Conservation (phyloP, 345 rosid genomes). For the Rhodomyrtus tomentosa region DNA sequence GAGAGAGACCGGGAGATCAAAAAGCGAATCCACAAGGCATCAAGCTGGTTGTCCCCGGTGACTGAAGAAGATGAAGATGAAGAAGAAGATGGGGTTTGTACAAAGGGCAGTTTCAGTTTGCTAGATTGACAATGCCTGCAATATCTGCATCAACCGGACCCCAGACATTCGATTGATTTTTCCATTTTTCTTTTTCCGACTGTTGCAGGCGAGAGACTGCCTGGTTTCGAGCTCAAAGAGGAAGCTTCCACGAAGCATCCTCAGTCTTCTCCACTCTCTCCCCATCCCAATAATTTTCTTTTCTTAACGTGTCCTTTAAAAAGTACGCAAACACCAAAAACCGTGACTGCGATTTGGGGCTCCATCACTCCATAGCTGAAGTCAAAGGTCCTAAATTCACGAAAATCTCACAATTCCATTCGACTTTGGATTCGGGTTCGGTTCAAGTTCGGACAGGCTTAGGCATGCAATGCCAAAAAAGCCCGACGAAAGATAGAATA, state of each 20-base stretch:
- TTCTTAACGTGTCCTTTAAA: background rate
- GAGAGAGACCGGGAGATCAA: background rate
- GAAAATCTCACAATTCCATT: background rate
- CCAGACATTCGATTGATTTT: background rate
- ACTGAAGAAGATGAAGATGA: background rate
- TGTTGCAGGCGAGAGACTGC: background rate
- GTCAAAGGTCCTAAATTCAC: background rate
- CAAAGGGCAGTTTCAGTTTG: background rate
- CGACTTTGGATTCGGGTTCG: background rate
- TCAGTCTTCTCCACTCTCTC: background rate
- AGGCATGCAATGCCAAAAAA: background rate
- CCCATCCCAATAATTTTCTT: background rate
- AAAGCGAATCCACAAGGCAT: background rate
- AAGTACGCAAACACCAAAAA: background rate
- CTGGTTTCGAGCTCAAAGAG: background rate
- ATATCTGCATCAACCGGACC: background rate
- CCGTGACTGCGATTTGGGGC: background rate
- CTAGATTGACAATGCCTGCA: background rate
- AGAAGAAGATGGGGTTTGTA: background rate
- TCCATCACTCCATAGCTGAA: background rate
- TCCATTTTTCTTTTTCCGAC: background rate
- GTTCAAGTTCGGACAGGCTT: no score
- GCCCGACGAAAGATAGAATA: no score
- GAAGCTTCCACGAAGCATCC: slow-evolving; percentile 1
- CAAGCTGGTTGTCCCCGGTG: background rate